Evolutionary conservation across 805 yeast species (phyloP).

Genomic region (Saturnispora sanitii): DNA sequence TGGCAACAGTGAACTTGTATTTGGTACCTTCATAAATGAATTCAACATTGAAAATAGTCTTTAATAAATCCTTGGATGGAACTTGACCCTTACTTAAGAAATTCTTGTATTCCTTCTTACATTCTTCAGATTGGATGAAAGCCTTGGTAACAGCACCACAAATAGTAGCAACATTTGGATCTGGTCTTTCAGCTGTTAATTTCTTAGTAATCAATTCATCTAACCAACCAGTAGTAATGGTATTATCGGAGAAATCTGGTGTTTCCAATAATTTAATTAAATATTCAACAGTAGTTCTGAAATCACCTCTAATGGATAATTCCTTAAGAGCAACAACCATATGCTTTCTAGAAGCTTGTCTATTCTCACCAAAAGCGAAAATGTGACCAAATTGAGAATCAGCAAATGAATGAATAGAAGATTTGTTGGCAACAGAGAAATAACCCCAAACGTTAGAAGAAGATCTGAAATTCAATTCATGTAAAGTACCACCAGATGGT

Average conservation of each 20-base stretch:
- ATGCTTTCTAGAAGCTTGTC: conserved; percentile 95
- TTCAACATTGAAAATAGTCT: conserved; percentile 85
- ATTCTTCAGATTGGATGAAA: conserved; percentile 63
- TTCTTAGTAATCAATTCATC: conserved; percentile 91
- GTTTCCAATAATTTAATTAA: conserved; percentile 91
- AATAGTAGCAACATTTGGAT: conserved; percentile 76
- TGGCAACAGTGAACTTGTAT: conserved; percentile 92
- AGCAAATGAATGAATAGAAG: conserved; percentile 94
- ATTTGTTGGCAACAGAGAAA: conserved; percentile 92
- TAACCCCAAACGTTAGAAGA: conserved; percentile 99
- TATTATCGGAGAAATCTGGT: conserved; percentile 91
- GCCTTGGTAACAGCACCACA: conserved; percentile 99
- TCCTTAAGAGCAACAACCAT: conserved; percentile 98
- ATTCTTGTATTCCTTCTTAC: conserved; percentile 55
- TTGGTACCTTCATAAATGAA: conserved; percentile 91
- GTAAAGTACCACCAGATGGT: conserved; percentile 95
- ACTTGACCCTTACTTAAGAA: conserved; percentile 95
- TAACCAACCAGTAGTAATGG: conserved; percentile 98
- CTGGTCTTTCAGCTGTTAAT: conserved; percentile 96
- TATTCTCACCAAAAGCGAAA: conserved; percentile 96
- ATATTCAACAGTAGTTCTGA: conserved; percentile 96
- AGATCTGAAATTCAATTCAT: conserved; percentile 93
- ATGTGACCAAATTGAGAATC: conserved; percentile 99
- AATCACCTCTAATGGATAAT: conserved; percentile 94
- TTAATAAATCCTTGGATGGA: conserved; percentile 69